phyloP scores from a whole-genome alignment of 805 yeast genomes.

The Blastobotrys robertii region DNA sequence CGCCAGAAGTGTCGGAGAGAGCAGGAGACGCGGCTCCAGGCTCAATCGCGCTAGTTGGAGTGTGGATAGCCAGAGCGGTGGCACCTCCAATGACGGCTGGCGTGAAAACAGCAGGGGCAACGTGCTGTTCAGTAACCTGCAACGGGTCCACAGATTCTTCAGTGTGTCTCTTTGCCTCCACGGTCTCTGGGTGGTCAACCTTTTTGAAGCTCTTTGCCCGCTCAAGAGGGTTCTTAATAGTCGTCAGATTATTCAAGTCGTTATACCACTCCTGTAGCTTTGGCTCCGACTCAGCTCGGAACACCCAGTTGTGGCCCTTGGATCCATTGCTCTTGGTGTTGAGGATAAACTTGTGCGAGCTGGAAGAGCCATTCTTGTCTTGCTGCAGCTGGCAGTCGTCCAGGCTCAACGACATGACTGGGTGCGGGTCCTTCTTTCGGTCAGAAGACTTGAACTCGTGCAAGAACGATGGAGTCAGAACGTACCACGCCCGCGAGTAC shows the following conservation, averaged over 20 bases:
- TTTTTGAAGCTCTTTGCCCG: slow-evolving; percentile 9
- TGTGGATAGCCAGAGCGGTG: neutral
- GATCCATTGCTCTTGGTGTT: slow-evolving; percentile 50
- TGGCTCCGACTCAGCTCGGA: slow-evolving; percentile 76
- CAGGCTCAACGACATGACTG: slow-evolving; percentile 72
- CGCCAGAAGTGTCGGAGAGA: slow-evolving; percentile 18
- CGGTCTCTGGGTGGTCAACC: neutral
- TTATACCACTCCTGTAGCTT: slow-evolving; percentile 78
- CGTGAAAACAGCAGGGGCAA: neutral
- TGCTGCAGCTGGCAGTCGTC: slow-evolving; percentile 76
- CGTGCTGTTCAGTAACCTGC: neutral
- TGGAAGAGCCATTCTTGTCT: slow-evolving; percentile 67
- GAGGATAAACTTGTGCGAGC: slow-evolving; percentile 61
- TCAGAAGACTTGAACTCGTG: slow-evolving; percentile 87
- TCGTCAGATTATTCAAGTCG: slow-evolving; percentile 61
- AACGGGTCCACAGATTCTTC: slow-evolving; percentile 1
- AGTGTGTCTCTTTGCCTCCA: neutral
- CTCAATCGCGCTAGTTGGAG: neutral
- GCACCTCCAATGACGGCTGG: neutral
- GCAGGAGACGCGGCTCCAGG: slow-evolving; percentile 12
- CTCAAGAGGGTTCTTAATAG: slow-evolving; percentile 44
- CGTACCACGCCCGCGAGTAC: slow-evolving; percentile 87
- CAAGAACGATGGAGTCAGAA: slow-evolving; percentile 74
- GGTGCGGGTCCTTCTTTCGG: slow-evolving; percentile 68
- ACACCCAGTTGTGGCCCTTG: slow-evolving; percentile 87